These are phyloP conservation scores for Mycena galopus DNA, from an alignment of 768 basidiomycete genomes.

Conservation along the genomic window DNA sequence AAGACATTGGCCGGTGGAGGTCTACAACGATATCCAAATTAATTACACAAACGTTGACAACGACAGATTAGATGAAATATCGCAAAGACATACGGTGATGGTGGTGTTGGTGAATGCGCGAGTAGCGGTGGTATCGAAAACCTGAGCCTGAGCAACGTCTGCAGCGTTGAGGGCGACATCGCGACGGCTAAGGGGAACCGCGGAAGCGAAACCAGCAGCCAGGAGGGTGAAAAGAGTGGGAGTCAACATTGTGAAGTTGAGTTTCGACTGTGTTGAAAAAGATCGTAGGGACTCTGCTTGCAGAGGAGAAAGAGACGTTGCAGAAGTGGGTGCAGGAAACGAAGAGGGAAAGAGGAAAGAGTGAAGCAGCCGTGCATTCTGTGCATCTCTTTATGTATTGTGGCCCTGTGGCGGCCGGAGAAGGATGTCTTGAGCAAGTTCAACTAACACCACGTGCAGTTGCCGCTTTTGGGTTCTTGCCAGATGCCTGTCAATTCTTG, in stretches of 20 bases:
- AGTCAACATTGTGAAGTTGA: slow-evolving; percentile 31
- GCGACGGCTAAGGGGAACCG: slow-evolving; percentile 32
- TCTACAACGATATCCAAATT: slow-evolving; percentile 21
- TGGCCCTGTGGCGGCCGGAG: too few species aligned
- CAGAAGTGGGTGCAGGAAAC: background rate
- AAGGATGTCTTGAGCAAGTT: too few species aligned
- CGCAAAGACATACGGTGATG: slow-evolving; percentile 34
- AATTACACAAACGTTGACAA: background rate
- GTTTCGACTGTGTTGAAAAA: slow-evolving; percentile 7
- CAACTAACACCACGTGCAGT: too few species aligned
- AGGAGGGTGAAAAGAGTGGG: slow-evolving; percentile 38
- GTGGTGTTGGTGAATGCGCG: slow-evolving; percentile 39
- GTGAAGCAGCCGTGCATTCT: background rate
- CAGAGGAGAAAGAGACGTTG: slow-evolving; percentile 20
- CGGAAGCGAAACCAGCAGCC: slow-evolving; percentile 32
- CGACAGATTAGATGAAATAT: too few species aligned
- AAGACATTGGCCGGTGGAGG: slow-evolving; percentile 41
- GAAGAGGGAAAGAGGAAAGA: background rate
- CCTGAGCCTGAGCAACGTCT: slow-evolving; percentile 38
- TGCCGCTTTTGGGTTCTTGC: too few species aligned
- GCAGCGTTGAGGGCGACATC: slow-evolving; percentile 32
- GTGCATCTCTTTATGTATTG: background rate
- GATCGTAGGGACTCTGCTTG: slow-evolving; percentile 38
- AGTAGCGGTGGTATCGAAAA: slow-evolving; percentile 36
- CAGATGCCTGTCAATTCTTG: too few species aligned